Conservation (phyloP, 768 basidiomycete species). For the Sutorius australiensis region DNA sequence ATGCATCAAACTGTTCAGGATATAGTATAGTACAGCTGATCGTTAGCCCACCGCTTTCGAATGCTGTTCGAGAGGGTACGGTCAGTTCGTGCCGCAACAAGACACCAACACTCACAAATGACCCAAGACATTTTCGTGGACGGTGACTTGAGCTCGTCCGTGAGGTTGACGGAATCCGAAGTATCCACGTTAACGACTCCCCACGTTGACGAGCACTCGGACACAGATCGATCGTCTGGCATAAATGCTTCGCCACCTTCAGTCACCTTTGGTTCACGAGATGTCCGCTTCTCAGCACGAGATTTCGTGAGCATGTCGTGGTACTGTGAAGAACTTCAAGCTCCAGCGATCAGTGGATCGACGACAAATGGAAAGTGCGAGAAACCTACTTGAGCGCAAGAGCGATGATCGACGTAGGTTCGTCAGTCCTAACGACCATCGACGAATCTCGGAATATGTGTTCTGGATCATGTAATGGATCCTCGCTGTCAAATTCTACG, state of each 20-base stretch:
- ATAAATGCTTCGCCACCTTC: conserved; percentile 84
- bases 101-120: conserved; percentile 51
- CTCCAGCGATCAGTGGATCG: conserved; percentile 1
- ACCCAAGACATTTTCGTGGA: conserved; percentile 82
- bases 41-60: conserved; percentile 84
- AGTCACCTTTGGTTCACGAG: conserved; percentile 49
- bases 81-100: conserved; percentile 3
- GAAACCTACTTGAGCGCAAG: conserved; percentile 76
- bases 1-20: conserved; percentile 94
- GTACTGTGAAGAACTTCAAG: conserved; percentile 70
- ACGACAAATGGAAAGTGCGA: background rate
- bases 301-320: conserved; percentile 76
- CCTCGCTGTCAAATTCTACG: conserved; percentile 56
- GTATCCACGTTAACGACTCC: conserved; percentile 85
- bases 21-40: conserved; percentile 94
- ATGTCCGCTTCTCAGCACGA: conserved; percentile 70
- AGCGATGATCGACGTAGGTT: conserved; percentile 97
- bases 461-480: conserved; percentile 74
- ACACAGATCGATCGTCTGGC: conserved; percentile 82
- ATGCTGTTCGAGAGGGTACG: conserved; percentile 46
- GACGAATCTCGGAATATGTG: conserved; percentile 93
- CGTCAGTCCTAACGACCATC: conserved; percentile 93
- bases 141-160: conserved; percentile 69
- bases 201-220: conserved; percentile 88
- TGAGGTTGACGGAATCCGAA: conserved; percentile 60